Percentiles rank a stretch among this genome's conserved stretches.
phyloP scores from a whole-genome alignment of 169 alveolate genomes.

The Eimeria necatrix region DNA sequence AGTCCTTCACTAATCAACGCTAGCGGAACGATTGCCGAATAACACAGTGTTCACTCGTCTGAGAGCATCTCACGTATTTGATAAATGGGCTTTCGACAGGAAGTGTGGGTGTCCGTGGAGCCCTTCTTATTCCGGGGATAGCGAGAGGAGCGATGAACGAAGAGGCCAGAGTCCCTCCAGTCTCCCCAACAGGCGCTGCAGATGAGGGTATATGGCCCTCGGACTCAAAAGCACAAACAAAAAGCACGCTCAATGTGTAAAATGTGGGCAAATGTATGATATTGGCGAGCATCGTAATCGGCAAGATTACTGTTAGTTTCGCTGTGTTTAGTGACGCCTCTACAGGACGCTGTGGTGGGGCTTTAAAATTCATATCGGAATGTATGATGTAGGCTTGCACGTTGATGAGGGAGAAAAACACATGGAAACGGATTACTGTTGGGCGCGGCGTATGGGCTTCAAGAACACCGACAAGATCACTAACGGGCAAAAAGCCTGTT shows the following conservation, averaged over 20 bases:
- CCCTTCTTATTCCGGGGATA: constrained; percentile 68
- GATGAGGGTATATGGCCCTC: not conserved
- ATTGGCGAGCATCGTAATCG: too few species aligned
- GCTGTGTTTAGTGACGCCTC: not conserved
- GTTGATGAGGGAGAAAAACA: too few species aligned
- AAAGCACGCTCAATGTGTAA: not conserved
- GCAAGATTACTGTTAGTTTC: not conserved
- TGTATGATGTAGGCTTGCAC: too few species aligned
- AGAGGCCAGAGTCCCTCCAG: constrained; percentile 29
- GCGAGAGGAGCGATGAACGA: constrained; percentile 58
- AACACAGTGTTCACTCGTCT: too few species aligned
- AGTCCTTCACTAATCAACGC: too few species aligned
- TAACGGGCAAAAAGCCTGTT: not conserved
- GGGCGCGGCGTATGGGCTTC: too few species aligned
- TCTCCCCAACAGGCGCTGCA: not conserved
- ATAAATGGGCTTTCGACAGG: constrained; percentile 46
- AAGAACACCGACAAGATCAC: too few species aligned
- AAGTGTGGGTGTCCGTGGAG: constrained; percentile 72
- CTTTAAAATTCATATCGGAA: not conserved
- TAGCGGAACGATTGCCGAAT: too few species aligned
- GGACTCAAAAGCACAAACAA: not conserved
- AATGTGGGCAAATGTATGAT: not conserved
- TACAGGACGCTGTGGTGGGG: not conserved
- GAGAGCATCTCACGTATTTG: not conserved
- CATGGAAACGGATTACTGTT: too few species aligned